Evolutionary conservation across 345 rosid genomes (phyloP).

Genomic region (Eutrema japonicum): DNA sequence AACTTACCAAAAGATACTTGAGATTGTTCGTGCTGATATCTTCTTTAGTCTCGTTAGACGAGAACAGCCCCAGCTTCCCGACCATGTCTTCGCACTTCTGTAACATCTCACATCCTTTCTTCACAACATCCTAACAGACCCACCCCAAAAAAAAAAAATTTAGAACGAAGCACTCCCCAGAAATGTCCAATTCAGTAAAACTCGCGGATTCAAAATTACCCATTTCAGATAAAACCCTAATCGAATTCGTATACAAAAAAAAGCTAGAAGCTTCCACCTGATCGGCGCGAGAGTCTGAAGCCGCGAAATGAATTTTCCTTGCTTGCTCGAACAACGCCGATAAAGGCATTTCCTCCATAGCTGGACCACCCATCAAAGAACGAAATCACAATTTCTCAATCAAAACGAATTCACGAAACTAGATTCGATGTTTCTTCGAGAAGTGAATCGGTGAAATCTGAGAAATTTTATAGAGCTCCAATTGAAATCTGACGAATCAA

Average conservation of each 20-base stretch:
- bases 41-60: conserved; percentile 85
- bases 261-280: conserved; percentile 51
- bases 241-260: background rate
- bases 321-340: conserved; percentile 78
- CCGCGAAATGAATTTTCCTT: conserved; percentile 68
- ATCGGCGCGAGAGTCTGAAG: conserved; percentile 63
- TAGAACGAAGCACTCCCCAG: background rate
- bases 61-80: conserved; percentile 75
- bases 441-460: conserved; percentile 3
- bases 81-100: conserved; percentile 90
- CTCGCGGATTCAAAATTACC: background rate
- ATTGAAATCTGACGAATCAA: conserved; percentile 25
- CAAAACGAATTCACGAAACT: background rate
- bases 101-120: conserved; percentile 70
- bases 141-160: too few relatives aligned
- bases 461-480: background rate
- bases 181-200: conserved; percentile 20
- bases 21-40: conserved; percentile 84
- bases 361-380: conserved; percentile 48
- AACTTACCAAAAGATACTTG: conserved; percentile 78
- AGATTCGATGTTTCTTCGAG: conserved; percentile 25
- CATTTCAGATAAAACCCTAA: conserved; percentile 18
- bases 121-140: conserved; percentile 57
- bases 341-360: conserved; percentile 68
- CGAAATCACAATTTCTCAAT: background rate